Evolutionary conservation across 2,329 filamentous ascomycete genomes (phyloP).

Genomic region (Penicillium sp.): DNA sequence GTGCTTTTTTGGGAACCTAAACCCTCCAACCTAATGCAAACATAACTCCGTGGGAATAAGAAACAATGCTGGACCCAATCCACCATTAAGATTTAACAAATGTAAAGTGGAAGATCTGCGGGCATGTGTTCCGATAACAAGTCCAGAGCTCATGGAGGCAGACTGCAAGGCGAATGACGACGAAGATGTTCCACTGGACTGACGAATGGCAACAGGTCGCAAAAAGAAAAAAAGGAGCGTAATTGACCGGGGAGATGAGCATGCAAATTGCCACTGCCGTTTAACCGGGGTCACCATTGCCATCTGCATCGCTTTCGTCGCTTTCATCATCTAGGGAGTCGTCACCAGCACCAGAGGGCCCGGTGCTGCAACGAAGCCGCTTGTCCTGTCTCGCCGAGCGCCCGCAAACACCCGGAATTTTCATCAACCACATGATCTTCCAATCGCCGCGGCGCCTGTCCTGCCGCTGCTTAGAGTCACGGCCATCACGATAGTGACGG

Average conservation of each 20-base stretch:
- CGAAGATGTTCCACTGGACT: conserved; percentile 10
- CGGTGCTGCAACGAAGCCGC: conserved; percentile 27
- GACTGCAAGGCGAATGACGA: conserved; percentile 8
- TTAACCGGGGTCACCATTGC: conserved; percentile 59
- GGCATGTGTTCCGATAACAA: conserved; percentile 6
- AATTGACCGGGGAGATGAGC: conserved; percentile 2
- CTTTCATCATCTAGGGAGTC: conserved; percentile 55
- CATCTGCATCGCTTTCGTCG: conserved; percentile 59
- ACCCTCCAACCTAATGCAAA: conserved; percentile 12
- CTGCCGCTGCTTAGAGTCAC: conserved; percentile 36
- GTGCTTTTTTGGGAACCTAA: conserved; percentile 12
- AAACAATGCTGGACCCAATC: conserved; percentile 8
- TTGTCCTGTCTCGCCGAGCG: conserved; percentile 31
- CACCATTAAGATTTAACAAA: conserved; percentile 10
- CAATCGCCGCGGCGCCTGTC: conserved; percentile 30
- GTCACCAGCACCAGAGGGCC: conserved; percentile 50
- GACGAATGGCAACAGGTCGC: conserved; percentile 8
- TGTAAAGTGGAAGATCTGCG: conserved; percentile 8
- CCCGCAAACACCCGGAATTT: conserved; percentile 45
- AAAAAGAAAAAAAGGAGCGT: conserved; percentile 6
- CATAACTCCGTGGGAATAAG: conserved; percentile 10
- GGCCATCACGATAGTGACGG: conserved; percentile 36
- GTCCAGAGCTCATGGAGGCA: background rate
- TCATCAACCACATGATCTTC: conserved; percentile 36
- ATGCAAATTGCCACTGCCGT: conserved; percentile 56